A percentile compares a stretch with the other conserved stretches of the same genome.
These are phyloP conservation scores for Rhododendron mucronatum DNA, from an alignment of 148 eudicot species.

Conservation along the genomic window DNA sequence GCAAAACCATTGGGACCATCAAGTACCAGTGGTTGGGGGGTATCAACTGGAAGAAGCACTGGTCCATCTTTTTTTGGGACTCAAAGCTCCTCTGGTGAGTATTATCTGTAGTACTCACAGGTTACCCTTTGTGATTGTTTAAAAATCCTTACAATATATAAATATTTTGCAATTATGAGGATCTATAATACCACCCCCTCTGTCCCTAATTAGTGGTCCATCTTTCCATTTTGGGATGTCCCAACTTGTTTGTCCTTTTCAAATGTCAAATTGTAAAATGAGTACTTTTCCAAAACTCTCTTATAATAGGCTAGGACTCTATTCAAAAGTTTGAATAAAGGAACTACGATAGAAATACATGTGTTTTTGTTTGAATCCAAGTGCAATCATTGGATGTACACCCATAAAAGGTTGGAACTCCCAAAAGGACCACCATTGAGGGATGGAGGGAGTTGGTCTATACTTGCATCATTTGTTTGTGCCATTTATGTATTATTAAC, in stretches of 20 bases:
- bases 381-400: background rate
- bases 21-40: background rate
- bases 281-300: background rate
- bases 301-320: background rate
- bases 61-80: background rate
- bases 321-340: background rate
- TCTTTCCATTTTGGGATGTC: background rate
- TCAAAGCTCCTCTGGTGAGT: background rate
- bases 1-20: conserved; percentile 3
- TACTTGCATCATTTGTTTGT: background rate
- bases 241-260: background rate
- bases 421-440: background rate
- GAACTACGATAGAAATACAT: background rate
- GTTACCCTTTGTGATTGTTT: background rate
- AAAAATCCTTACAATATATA: background rate
- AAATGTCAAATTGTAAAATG: background rate
- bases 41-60: background rate
- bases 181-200: background rate
- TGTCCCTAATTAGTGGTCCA: background rate
- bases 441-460: background rate
- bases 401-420: background rate
- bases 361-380: background rate
- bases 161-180: background rate
- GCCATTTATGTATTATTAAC: background rate
- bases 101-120: background rate